Percentiles rank a stretch among this genome's conserved stretches.
Evolutionary conservation across 2,329 filamentous ascomycete genomes (phyloP).

Genomic region (Ophiocordyceps camponoti-leonardi): DNA sequence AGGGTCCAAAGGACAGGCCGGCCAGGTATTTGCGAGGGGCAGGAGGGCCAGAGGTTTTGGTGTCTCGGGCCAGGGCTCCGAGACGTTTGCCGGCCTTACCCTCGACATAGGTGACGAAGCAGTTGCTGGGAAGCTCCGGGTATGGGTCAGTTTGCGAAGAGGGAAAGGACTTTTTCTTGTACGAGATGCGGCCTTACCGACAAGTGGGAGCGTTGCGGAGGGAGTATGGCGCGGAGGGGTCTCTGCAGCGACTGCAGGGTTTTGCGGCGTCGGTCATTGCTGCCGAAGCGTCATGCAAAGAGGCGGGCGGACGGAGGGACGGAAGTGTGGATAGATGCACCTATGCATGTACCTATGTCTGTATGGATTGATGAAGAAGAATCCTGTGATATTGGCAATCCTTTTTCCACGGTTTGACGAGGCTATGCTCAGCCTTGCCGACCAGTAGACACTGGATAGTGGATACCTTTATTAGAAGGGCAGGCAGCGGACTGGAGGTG

Average conservation of each 20-base stretch:
- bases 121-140: constrained; percentile 22
- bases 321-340: too few relatives aligned
- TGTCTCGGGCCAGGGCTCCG: constrained; percentile 31
- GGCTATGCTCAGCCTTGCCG: too few relatives aligned
- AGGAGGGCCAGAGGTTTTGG: constrained; percentile 16
- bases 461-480: too few relatives aligned
- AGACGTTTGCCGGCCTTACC: constrained; percentile 66
- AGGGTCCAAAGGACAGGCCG: constrained; percentile 69
- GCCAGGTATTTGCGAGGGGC: constrained; percentile 40
- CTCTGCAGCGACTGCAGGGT: constrained; percentile 16
- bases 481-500: too few relatives aligned
- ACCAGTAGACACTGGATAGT: too few relatives aligned
- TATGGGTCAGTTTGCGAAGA: neutral
- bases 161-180: neutral
- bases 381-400: too few relatives aligned
- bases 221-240: constrained; percentile 10
- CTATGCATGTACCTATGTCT: too few relatives aligned
- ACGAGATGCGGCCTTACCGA: constrained; percentile 7
- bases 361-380: too few relatives aligned
- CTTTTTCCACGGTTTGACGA: too few relatives aligned
- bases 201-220: constrained; percentile 16
- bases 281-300: neutral
- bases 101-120: constrained; percentile 62
- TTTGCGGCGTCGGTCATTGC: neutral
- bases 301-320: too few relatives aligned